phyloP scores from a whole-genome alignment of 768 basidiomycete genomes.

The Leccinum uliginosum region DNA sequence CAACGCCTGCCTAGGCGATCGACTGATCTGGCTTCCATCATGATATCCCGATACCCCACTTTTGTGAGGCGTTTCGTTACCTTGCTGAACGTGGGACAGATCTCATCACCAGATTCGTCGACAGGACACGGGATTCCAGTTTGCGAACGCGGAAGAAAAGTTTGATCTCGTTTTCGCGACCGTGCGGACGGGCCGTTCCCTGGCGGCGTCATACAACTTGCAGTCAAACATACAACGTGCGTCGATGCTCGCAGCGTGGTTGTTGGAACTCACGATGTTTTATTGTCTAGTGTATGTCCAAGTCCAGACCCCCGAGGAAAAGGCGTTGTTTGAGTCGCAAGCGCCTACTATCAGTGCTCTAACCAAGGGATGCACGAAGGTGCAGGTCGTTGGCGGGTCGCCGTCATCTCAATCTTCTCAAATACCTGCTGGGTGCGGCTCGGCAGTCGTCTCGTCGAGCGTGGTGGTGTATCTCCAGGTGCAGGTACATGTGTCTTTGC shows the following conservation, averaged over 20 bases:
- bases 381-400: slow-evolving; percentile 58
- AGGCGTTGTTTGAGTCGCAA: slow-evolving; percentile 67
- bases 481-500: slow-evolving; percentile 47
- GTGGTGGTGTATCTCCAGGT: slow-evolving; percentile 82
- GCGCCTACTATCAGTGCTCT: slow-evolving; percentile 70
- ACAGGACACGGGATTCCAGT: slow-evolving; percentile 61
- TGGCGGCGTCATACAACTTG: slow-evolving; percentile 79
- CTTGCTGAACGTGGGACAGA: not conserved
- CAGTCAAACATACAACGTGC: slow-evolving; percentile 59
- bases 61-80: slow-evolving; percentile 46
- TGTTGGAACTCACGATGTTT: not conserved
- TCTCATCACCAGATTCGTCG: not conserved
- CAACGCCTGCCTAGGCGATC: slow-evolving; percentile 87
- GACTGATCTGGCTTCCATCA: slow-evolving; percentile 81
- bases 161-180: slow-evolving; percentile 85
- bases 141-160: slow-evolving; percentile 69
- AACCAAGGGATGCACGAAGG: slow-evolving; percentile 83
- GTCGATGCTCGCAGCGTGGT: not conserved
- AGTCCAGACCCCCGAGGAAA: slow-evolving; percentile 58
- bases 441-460: slow-evolving; percentile 69
- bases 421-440: slow-evolving; percentile 82
- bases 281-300: slow-evolving; percentile 63
- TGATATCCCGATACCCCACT: slow-evolving; percentile 82
- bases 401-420: slow-evolving; percentile 35
- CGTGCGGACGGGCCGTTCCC: slow-evolving; percentile 50